Evolutionary conservation across 495 filamentous ascomycete species (phyloP).

Genomic region (Aspergillus egyptiacus): DNA sequence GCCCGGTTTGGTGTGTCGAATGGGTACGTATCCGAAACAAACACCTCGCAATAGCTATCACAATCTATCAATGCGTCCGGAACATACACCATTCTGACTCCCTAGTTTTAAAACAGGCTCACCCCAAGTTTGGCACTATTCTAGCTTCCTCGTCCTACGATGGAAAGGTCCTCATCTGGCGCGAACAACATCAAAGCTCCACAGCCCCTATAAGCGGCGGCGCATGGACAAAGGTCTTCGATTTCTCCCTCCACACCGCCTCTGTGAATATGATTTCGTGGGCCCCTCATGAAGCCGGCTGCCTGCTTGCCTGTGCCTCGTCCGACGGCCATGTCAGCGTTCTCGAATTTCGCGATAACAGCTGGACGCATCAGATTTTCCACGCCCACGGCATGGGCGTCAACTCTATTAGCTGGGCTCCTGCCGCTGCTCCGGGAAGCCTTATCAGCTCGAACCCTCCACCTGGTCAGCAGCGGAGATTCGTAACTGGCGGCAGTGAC

Average conservation of each 20-base stretch:
- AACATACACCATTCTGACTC: not conserved
- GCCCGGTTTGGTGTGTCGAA: conserved; percentile 92
- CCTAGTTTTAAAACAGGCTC: conserved; percentile 54
- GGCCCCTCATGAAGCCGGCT: conserved; percentile 94
- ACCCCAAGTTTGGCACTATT: conserved; percentile 97
- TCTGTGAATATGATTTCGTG: conserved; percentile 94
- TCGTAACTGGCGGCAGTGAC: conserved; percentile 92
- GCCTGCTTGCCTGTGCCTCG: conserved; percentile 88
- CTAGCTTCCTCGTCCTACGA: conserved; percentile 92
- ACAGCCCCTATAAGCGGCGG: conserved; percentile 42
- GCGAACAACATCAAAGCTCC: conserved; percentile 61
- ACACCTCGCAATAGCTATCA: not conserved
- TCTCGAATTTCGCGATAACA: conserved; percentile 92
- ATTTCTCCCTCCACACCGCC: conserved; percentile 85
- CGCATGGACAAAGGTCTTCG: conserved; percentile 76
- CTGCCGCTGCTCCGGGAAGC: conserved; percentile 69
- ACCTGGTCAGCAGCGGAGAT: conserved; percentile 59
- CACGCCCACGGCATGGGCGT: conserved; percentile 87
- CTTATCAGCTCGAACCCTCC: conserved; percentile 65
- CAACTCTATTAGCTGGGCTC: conserved; percentile 94
- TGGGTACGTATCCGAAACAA: conserved; percentile 53
- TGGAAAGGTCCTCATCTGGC: conserved; percentile 97
- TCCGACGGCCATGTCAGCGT: conserved; percentile 90
- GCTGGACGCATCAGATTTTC: conserved; percentile 79
- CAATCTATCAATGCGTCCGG: not conserved